Evolutionary conservation across 1,139 yeast genomes (phyloP).

Genomic region (Lodderomyces elongisporus): DNA sequence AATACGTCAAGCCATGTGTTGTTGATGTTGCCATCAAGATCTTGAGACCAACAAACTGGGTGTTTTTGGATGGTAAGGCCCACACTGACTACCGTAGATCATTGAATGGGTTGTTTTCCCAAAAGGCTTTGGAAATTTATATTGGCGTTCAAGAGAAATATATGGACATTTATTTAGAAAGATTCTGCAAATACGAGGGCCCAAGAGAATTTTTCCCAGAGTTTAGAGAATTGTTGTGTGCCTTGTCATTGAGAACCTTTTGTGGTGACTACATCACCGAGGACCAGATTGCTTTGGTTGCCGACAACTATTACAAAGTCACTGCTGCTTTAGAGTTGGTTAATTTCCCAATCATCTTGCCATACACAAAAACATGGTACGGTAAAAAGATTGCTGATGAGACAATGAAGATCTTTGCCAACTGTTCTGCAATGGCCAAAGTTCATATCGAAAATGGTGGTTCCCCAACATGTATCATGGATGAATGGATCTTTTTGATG

Average conservation of each 20-base stretch:
- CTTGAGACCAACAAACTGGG: slow-evolving; percentile 95
- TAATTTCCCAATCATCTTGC: slow-evolving; percentile 92
- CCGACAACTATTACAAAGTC: slow-evolving; percentile 85
- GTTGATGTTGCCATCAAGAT: slow-evolving; percentile 95
- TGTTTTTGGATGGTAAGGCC: slow-evolving; percentile 90
- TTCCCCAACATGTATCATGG: slow-evolving; percentile 83
- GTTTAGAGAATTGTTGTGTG: slow-evolving; percentile 94
- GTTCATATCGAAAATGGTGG: slow-evolving; percentile 75
- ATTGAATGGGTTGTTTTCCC: slow-evolving; percentile 82
- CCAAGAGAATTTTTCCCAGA: slow-evolving; percentile 82
- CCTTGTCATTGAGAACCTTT: slow-evolving; percentile 84
- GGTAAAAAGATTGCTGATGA: slow-evolving; percentile 90
- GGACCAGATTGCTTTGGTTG: slow-evolving; percentile 77
- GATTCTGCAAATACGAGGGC: slow-evolving; percentile 54
- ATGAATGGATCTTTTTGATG: slow-evolving; percentile 89
- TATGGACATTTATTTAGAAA: slow-evolving; percentile 74
- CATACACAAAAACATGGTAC: slow-evolving; percentile 96
- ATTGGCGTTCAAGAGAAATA: slow-evolving; percentile 78
- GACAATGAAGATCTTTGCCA: slow-evolving; percentile 86
- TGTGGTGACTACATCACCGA: slow-evolving; percentile 94
- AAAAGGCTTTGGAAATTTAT: slow-evolving; percentile 75
- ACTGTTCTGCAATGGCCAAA: slow-evolving; percentile 84
- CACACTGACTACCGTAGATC: slow-evolving; percentile 91
- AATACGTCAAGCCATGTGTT: slow-evolving; percentile 91
- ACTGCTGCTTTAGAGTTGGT: slow-evolving; percentile 96